Percentiles rank a stretch among this genome's conserved stretches.
These are phyloP conservation scores for Plectranthus barbatus DNA, from an alignment of 257 asterid genomes.

Conservation along the genomic window DNA sequence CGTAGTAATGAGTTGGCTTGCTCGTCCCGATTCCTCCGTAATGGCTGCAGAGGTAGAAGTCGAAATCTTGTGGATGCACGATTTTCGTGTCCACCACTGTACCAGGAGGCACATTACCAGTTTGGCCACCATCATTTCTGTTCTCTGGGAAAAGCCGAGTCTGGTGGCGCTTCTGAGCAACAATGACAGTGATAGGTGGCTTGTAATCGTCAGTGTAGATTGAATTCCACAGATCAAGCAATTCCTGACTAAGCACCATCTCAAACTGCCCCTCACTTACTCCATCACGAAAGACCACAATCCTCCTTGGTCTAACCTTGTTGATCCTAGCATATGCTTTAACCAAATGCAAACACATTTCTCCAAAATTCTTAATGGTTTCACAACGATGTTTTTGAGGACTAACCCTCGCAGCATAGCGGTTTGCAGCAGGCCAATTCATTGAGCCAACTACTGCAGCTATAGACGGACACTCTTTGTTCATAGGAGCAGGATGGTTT, in stretches of 20 bases:
- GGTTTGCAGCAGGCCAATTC: constrained; percentile 79
- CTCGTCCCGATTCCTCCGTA: constrained; percentile 69
- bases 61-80: constrained; percentile 52
- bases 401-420: no score
- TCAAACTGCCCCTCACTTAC: no score
- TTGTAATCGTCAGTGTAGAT: no score
- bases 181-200: constrained; percentile 54
- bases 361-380: constrained; percentile 41
- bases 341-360: constrained; percentile 38
- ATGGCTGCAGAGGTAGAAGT: constrained; percentile 77
- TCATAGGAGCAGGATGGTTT: constrained; percentile 53
- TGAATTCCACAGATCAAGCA: no score
- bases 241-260: constrained; percentile 32
- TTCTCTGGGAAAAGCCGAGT: constrained; percentile 47
- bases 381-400: constrained; percentile 61
- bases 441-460: constrained; percentile 74
- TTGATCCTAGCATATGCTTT: constrained; percentile 28
- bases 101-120: constrained; percentile 59
- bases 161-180: constrained; percentile 68
- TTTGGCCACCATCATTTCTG: constrained; percentile 9
- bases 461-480: constrained; percentile 54
- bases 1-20: constrained; percentile 67
- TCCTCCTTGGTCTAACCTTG: constrained; percentile 27
- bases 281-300: no score
- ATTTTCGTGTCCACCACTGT: constrained; percentile 65